A percentile compares a stretch with the other conserved stretches of the same genome.
Conservation (phyloP, 2,329 filamentous ascomycete genomes). For the Cladosporium sp. region DNA sequence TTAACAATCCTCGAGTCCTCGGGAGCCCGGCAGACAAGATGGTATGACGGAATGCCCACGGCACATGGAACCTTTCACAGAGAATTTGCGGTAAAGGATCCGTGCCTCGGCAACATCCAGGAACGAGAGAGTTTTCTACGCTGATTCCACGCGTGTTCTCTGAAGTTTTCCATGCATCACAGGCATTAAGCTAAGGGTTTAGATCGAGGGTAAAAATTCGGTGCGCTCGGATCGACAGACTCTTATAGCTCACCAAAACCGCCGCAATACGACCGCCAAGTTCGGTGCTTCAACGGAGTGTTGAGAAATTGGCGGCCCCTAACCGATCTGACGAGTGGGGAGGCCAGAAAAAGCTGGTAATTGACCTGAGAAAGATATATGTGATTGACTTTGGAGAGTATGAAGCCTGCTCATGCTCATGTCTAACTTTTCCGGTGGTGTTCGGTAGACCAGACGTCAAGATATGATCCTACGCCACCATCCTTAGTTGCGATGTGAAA, state of each 20-base stretch:
- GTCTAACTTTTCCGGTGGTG: no score
- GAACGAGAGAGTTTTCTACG: neutral
- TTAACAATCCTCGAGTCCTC: no score
- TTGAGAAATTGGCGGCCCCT: constrained; percentile 5
- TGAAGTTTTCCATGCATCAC: constrained; percentile 6
- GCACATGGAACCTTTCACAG: no score
- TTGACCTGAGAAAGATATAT: no score
- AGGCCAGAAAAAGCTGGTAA: no score
- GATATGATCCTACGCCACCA: constrained; percentile 11
- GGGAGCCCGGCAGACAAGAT: no score
- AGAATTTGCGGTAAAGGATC: no score
- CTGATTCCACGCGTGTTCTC: constrained; percentile 10
- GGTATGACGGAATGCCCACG: no score
- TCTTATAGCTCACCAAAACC: constrained; percentile 1
- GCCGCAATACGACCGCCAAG: constrained; percentile 10
- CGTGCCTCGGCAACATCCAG: neutral
- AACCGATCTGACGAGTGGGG: no score
- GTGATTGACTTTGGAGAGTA: no score
- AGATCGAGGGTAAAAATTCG: constrained; percentile 7
- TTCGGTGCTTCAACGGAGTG: constrained; percentile 12
- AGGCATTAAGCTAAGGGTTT: neutral
- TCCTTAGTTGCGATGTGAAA: constrained; percentile 3
- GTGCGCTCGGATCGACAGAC: constrained; percentile 9
- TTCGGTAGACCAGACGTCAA: constrained; percentile 6
- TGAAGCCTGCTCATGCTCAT: no score